Evolutionary conservation across 1,139 yeast genomes (phyloP), one percentile per base, ranked within the genome.

Genomic region (Suhomyces atakaporum): DNA sequence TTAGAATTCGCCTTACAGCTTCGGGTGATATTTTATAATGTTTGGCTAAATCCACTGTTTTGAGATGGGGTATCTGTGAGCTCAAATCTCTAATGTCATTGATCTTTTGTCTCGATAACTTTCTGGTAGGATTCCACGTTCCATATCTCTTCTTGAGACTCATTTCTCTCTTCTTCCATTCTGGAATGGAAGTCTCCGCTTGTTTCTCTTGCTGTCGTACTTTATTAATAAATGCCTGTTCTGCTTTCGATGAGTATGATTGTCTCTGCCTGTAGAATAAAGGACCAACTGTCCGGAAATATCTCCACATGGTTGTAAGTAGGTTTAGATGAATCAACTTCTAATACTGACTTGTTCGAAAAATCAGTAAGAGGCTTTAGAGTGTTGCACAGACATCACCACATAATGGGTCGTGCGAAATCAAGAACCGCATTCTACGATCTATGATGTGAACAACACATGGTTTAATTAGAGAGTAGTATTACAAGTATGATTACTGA

Each of bases 21-120:
- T 89, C 95, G 0, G 95, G 94, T 1, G 95, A 84, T 3, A 88
- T 73, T 38, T 74, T 67, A 58, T 84, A 89, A 53, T 75, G 74
- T 24, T 72, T 66, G 0, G 92, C 84, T 12, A 90, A 60, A 33
- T 81, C 84, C 2, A 70, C 64, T 1, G 83, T 74, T 7, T 74
- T 75, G 39, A 86, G 48, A 19, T 75, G 71, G 0, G 96, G 96
- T 48, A 73, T 60, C 35, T 68, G 66, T 19, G 62, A 61, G 45
- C 79, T 81, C 28, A 89, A 53, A 8, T 68, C 57, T 36, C 86
- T 63, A 5, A 90, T 72, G 36, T 80, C 81, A 14, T 75, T 79
- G 73, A 89, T 85, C 12, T 84, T 80, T 29, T 76, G 81, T 31
- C 95, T 68, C 7, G 89, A 79, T 5, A 90, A 55, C 49, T 73